Conservation (phyloP, 441 rosid genomes). For the Mallotus japonicus region DNA sequence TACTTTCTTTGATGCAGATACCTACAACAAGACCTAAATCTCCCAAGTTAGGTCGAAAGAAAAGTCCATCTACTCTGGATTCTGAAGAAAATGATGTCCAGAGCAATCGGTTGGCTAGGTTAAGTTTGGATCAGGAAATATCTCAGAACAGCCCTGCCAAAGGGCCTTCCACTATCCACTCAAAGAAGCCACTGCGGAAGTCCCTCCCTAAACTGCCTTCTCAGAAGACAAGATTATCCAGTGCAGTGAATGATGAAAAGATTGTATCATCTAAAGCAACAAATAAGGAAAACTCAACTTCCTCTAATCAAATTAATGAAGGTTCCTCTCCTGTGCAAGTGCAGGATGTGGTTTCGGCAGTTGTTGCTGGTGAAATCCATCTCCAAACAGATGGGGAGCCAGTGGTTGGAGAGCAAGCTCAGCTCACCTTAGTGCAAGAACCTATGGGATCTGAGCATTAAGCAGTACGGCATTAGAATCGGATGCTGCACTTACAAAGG, state of each 20-base stretch:
- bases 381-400: slow-evolving; percentile 19
- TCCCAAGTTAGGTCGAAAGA: slow-evolving; percentile 91
- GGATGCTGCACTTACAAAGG: slow-evolving; percentile 25
- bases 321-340: slow-evolving; percentile 29
- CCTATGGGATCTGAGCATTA: slow-evolving; percentile 31
- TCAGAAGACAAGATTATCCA: slow-evolving; percentile 54
- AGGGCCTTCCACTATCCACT: slow-evolving; percentile 44
- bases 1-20: slow-evolving; percentile 50
- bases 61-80: slow-evolving; percentile 46
- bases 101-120: slow-evolving; percentile 39
- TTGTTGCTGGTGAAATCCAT: slow-evolving; percentile 30
- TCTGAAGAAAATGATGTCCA: slow-evolving; percentile 47
- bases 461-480: slow-evolving; percentile 22
- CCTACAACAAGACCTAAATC: slow-evolving; percentile 97
- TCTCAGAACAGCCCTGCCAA: slow-evolving; percentile 41
- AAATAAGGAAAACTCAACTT: slow-evolving; percentile 33
- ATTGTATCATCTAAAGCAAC: slow-evolving; percentile 30
- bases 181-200: slow-evolving; percentile 68
- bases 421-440: slow-evolving; percentile 32
- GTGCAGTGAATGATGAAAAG: slow-evolving; percentile 31
- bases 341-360: slow-evolving; percentile 27
- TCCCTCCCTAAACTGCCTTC: slow-evolving; percentile 96
- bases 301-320: slow-evolving; percentile 27
- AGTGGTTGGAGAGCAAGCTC: slow-evolving; percentile 28
- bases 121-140: slow-evolving; percentile 71